A percentile compares a stretch with the other conserved stretches of the same genome.
phyloP scores from a whole-genome alignment of 1,139 yeast genomes.

The Sugiyamaella novakii region DNA sequence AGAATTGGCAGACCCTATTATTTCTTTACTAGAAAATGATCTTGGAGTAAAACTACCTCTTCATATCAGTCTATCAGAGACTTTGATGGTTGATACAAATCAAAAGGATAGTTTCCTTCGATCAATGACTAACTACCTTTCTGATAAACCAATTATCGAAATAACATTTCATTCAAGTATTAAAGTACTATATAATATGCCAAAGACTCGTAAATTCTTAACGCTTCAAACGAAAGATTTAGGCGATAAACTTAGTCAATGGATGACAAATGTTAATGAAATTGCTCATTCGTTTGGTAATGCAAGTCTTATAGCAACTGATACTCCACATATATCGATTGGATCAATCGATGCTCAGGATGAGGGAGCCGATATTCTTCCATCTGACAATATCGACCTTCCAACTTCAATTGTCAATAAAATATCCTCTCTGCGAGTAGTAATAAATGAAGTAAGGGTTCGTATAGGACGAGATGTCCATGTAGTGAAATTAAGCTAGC shows the following conservation, averaged over 20 bases:
- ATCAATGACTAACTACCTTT: conserved; percentile 3
- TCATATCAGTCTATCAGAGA: conserved; percentile 41
- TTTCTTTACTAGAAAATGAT: conserved; percentile 32
- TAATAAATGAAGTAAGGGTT: conserved; percentile 23
- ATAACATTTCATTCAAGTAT: conserved; percentile 10
- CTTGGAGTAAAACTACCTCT: conserved; percentile 38
- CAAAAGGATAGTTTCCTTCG: conserved; percentile 28
- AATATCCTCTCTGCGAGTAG: conserved; percentile 8
- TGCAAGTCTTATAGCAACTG: conserved; percentile 21
- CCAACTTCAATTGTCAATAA: neutral
- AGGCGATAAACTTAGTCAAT: conserved; percentile 1
- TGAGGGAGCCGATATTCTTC: too few species aligned
- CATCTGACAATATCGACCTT: neutral
- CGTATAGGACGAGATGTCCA: conserved; percentile 30
- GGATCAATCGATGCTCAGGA: conserved; percentile 28
- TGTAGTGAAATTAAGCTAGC: conserved; percentile 11
- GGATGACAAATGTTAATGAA: conserved; percentile 21
- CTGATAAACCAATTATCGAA: conserved; percentile 1
- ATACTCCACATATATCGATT: conserved; percentile 33
- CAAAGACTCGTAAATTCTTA: conserved; percentile 14
- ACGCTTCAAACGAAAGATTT: conserved; percentile 4
- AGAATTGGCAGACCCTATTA: conserved; percentile 26
- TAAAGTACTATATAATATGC: conserved; percentile 13
- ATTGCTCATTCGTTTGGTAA: conserved; percentile 21
- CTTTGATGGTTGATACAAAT: conserved; percentile 35